Percentiles rank a stretch among this genome's conserved stretches.
These are phyloP conservation scores for Colletotrichum sansevieriae DNA, from an alignment of 2,329 filamentous ascomycete species.

Conservation along the genomic window DNA sequence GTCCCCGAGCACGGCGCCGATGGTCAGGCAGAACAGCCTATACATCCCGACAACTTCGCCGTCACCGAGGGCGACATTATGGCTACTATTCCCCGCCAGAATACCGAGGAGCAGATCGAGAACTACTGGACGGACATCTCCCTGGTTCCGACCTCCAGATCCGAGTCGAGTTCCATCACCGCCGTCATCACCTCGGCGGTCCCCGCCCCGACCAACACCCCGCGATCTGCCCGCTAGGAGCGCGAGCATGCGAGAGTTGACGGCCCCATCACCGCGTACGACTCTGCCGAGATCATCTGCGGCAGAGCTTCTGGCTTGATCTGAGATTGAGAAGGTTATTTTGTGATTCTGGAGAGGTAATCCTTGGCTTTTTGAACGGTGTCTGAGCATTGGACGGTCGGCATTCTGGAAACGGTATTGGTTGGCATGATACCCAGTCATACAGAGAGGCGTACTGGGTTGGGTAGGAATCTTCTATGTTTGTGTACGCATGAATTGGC, in stretches of 20 bases:
- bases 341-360: not conserved
- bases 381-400: constrained; percentile 2
- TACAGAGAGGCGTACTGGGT: constrained; percentile 15
- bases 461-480: constrained; percentile 1
- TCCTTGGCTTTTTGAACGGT: constrained; percentile 19
- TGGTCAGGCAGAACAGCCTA: not conserved
- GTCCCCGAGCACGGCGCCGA: not conserved
- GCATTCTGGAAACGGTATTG: constrained; percentile 15
- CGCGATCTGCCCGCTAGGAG: constrained; percentile 1
- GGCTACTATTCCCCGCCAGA: not conserved
- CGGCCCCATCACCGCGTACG: constrained; percentile 1
- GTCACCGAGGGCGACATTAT: not conserved
- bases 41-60: not conserved
- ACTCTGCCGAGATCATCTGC: not conserved
- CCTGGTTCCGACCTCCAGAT: not conserved
- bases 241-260: not conserved
- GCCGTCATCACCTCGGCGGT: constrained; percentile 10
- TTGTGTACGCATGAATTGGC: not conserved
- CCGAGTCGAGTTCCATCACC: constrained; percentile 18
- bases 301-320: not conserved
- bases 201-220: not conserved
- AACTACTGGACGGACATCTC: constrained; percentile 18
- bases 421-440: constrained; percentile 18
- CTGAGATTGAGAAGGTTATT: constrained; percentile 1
- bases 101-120: not conserved